Evolutionary conservation across 495 filamentous ascomycete genomes (phyloP).

Genomic region (Tuber melanosporum): DNA sequence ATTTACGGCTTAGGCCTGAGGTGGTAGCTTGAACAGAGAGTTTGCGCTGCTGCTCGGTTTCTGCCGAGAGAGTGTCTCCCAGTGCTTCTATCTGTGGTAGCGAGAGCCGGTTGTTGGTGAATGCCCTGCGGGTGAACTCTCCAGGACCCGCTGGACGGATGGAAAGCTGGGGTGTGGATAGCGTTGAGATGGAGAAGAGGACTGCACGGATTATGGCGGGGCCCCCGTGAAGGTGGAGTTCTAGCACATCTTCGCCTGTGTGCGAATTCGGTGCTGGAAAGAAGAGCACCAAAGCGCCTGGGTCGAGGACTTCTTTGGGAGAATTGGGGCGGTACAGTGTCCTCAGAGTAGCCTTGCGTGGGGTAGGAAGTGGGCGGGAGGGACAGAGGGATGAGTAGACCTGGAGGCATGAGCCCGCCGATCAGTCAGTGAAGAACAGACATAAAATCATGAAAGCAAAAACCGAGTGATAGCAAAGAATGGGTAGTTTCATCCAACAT

Average conservation of each 20-base stretch:
- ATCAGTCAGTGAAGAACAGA: neutral
- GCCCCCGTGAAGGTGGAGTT: constrained; percentile 92
- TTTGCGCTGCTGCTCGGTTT: constrained; percentile 88
- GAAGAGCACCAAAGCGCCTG: constrained; percentile 75
- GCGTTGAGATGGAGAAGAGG: constrained; percentile 61
- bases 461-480: neutral
- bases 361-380: constrained; percentile 54
- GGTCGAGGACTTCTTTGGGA: constrained; percentile 59
- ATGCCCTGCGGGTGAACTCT: constrained; percentile 90
- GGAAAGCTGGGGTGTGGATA: constrained; percentile 33
- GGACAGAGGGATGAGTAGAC: constrained; percentile 76
- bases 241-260: constrained; percentile 87
- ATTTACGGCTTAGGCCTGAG: constrained; percentile 63
- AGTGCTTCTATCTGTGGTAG: constrained; percentile 93
- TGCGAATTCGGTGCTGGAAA: constrained; percentile 78
- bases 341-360: constrained; percentile 69
- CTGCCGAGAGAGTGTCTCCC: constrained; percentile 73
- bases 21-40: constrained; percentile 73
- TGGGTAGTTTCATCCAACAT: constrained; percentile 13
- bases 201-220: constrained; percentile 80
- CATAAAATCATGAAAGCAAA: neutral
- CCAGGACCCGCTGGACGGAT: constrained; percentile 91
- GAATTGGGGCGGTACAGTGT: constrained; percentile 62
- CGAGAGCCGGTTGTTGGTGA: constrained; percentile 76
- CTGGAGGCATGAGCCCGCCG: constrained; percentile 45